Evolutionary conservation across 805 yeast species (phyloP), one percentile per base, ranked within the genome.

Genomic region (Maudiozyma bulderi): DNA sequence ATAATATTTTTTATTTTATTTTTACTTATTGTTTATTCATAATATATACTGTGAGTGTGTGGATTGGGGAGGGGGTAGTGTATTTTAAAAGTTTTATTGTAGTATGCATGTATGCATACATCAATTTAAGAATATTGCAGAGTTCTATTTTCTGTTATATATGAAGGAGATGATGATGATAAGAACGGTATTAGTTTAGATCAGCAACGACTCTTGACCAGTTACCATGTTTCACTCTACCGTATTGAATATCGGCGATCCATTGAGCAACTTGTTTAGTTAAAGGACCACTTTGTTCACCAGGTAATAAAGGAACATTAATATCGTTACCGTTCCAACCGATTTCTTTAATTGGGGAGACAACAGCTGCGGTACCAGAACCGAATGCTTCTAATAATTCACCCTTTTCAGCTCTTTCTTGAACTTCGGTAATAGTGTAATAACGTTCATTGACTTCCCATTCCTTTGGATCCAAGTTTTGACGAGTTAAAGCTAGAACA

Each of bases 341-440:
- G 61, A 91, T 87, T 59, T 77, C 84, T 67, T 84, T 80, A 61
- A 91, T 88, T 56, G 98, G 97, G 39, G 95, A 81, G 41, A 91
- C 97, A 64, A 90, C 81, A 35, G 97, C 98, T 50, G 98, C 98
- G 48, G 98, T 91, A 61, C 98, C 98, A n/a, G 96, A 74, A 58
- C 98, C 98, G 61, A 91, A 91, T 13, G 95, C 95, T 74, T 91
- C 98, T 4, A 89, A 77, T 60, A 91, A 75, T 65, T 85, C 83
- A 52, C 95, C 95, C 65, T 81, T 79, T 43, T 68, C 72, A 44
- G 95, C 84, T 58, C 79, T 80, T 61, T 85, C 87, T 46, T 73
- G 76, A 47, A 90, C 86, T 72, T 91, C 98, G 53, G 67, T 63
- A 56, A 91, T 90, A 52, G 93, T 76, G 69, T 75, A 84, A 69